Conservation (phyloP, 2,329 filamentous ascomycete genomes). For the Diaporthe sp. region DNA sequence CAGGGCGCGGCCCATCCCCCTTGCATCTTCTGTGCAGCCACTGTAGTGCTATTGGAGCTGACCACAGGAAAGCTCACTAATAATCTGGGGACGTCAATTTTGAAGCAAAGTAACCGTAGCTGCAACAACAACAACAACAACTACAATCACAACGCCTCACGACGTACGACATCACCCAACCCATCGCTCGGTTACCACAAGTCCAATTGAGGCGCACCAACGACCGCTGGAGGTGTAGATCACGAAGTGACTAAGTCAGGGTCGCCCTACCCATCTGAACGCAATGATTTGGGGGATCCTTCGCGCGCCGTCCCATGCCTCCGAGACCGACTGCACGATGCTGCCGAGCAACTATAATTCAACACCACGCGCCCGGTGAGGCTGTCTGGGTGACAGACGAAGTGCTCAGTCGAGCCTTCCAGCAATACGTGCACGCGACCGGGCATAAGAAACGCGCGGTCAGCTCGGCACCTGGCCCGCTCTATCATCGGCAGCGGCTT, state of each 20-base stretch:
- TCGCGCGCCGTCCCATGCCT: constrained; percentile 33
- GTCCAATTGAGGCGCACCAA: constrained; percentile 4
- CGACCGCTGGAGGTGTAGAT: neutral
- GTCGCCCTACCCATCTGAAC: neutral
- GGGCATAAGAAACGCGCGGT: constrained; percentile 47
- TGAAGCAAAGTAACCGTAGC: neutral
- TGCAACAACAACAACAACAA: neutral
- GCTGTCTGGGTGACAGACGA: constrained; percentile 73
- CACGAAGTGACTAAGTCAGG: neutral
- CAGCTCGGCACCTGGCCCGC: constrained; percentile 64
- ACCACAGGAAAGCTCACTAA: constrained; percentile 21
- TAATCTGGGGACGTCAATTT: constrained; percentile 5
- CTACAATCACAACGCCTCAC: neutral
- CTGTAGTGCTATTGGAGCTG: constrained; percentile 9
- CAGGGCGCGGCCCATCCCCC: neutral
- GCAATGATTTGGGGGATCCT: constrained; percentile 31
- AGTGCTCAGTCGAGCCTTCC: constrained; percentile 64
- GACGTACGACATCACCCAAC: neutral
- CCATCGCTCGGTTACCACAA: neutral
- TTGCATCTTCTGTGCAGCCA: neutral
- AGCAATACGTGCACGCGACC: constrained; percentile 58
- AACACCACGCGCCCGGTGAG: constrained; percentile 55
- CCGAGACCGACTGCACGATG: constrained; percentile 43
- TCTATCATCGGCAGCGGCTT: constrained; percentile 67
- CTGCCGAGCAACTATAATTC: constrained; percentile 62